These are phyloP conservation scores for Monascus purpureus DNA, from an alignment of 495 filamentous ascomycete genomes.

Conservation along the genomic window DNA sequence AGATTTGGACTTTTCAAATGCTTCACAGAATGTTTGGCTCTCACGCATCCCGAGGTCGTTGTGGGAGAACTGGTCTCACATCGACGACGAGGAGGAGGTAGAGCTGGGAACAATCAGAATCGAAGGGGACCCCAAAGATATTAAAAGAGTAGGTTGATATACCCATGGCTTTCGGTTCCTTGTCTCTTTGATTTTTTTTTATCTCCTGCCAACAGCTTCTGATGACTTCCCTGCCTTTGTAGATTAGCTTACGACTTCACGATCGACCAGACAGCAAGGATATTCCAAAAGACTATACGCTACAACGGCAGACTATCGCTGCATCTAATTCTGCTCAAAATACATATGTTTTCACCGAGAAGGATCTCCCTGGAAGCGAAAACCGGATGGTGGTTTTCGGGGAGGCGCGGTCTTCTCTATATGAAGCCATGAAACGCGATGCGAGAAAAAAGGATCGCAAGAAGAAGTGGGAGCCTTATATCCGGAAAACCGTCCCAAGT, in stretches of 20 bases:
- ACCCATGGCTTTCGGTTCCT: too few relatives aligned
- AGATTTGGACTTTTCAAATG: constrained; percentile 61
- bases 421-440: constrained; percentile 33
- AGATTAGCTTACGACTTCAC: constrained; percentile 39
- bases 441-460: constrained; percentile 36
- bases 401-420: constrained; percentile 30
- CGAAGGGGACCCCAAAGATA: constrained; percentile 37
- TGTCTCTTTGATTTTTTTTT: not conserved
- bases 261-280: constrained; percentile 44
- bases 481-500: constrained; percentile 75
- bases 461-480: constrained; percentile 51
- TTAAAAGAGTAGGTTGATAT: constrained; percentile 37
- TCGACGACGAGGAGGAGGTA: constrained; percentile 47
- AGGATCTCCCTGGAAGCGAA: constrained; percentile 63
- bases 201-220: not conserved
- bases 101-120: constrained; percentile 67
- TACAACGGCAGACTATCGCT: constrained; percentile 45
- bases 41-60: constrained; percentile 64
- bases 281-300: constrained; percentile 70
- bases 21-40: constrained; percentile 49
- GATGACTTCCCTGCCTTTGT: constrained; percentile 1
- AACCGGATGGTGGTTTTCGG: constrained; percentile 31
- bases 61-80: constrained; percentile 51
- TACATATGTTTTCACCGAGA: constrained; percentile 81
- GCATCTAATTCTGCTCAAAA: constrained; percentile 41